Base-by-base conservation (phyloP, 2,329 filamentous ascomycete genomes). In the Esteya vermicola region DNA sequence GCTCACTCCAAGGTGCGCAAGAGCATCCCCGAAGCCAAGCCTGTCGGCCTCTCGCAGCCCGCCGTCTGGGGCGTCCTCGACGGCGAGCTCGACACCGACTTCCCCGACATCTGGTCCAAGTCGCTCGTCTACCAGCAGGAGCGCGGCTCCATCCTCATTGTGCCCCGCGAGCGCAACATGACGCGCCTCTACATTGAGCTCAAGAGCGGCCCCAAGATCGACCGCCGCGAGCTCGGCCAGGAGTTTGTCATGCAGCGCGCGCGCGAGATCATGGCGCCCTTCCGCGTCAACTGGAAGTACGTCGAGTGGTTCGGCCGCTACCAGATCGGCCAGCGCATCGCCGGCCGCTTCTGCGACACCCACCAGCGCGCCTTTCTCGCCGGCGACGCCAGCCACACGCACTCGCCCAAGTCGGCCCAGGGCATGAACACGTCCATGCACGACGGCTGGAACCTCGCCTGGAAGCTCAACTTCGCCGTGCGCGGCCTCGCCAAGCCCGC, bases 81-180 rank as follows among this genome's bases (percentile, higher is more conserved):
- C 53, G 79, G 78, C 48, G 72, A 75, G 52, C 59, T 84, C 9
- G 72, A 79, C 33, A 84, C 79, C 8, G 68, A 83, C 52, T 84
- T 85, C 48, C 80, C 80, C 2, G 79, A 84, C 50, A 70, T 84
- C 36, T 84, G 78, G 78, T 80, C 74, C 54, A 84, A 84, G 58
- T 77, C 78, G 0, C 68, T 81, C 1, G 67, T 83, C 8, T 78
- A 78, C 47, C 78, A 75, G 3, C 72, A 82, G 45, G 65, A 72
- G 43, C 65, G 74, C 33, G 80, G 80, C 3, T 81, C 78, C 0
- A 75, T 84, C 34, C 64, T 85, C n/a, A 79, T 81, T 54, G 78
- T 84, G 39, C 81, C 81, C 5, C 71, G 80, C 30, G 80, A 85
- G 55, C 66, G 77, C 32, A 80, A 81, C 51, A 75, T 84, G 69